These are phyloP conservation scores for Tilletia walkeri DNA, from an alignment of 1,284 basidiomycete species.

Conservation along the genomic window DNA sequence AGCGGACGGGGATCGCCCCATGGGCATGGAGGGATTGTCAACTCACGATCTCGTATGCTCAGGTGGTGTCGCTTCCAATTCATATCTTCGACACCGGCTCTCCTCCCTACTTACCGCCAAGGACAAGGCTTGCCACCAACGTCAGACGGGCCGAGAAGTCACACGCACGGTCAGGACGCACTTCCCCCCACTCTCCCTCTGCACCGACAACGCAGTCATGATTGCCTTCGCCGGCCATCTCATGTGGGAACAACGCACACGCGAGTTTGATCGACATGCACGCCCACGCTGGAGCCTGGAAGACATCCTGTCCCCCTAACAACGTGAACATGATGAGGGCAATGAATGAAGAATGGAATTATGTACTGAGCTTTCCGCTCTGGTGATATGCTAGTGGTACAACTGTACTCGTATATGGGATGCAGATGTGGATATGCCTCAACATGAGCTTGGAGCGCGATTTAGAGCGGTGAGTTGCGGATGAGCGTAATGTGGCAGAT, in stretches of 20 bases:
- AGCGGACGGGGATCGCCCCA: background rate
- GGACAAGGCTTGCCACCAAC: slow-evolving; percentile 1
- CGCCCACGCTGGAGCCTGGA: slow-evolving; percentile 48
- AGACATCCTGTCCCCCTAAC: slow-evolving; percentile 22
- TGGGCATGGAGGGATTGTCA: background rate
- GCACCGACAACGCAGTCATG: slow-evolving; percentile 54
- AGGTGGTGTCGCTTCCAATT: slow-evolving; percentile 52
- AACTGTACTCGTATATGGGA: too few relatives aligned
- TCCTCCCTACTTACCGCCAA: slow-evolving; percentile 28
- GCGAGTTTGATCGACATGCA: slow-evolving; percentile 34
- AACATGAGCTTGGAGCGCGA: too few relatives aligned
- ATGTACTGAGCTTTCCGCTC: too few relatives aligned
- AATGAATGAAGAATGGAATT: too few relatives aligned
- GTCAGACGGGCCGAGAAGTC: slow-evolving; percentile 25
- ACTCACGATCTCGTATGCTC: slow-evolving; percentile 45
- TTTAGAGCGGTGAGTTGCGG: too few relatives aligned
- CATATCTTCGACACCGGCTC: slow-evolving; percentile 35
- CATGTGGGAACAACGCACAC: slow-evolving; percentile 32
- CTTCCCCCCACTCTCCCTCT: slow-evolving; percentile 49
- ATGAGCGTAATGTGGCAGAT: too few relatives aligned
- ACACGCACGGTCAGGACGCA: slow-evolving; percentile 20
- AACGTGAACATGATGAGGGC: too few relatives aligned
- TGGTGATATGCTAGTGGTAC: too few relatives aligned
- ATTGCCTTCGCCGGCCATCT: slow-evolving; percentile 49
- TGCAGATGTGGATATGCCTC: too few relatives aligned